Conservation (phyloP, 345 rosid genomes). For the Acer negundo region DNA sequence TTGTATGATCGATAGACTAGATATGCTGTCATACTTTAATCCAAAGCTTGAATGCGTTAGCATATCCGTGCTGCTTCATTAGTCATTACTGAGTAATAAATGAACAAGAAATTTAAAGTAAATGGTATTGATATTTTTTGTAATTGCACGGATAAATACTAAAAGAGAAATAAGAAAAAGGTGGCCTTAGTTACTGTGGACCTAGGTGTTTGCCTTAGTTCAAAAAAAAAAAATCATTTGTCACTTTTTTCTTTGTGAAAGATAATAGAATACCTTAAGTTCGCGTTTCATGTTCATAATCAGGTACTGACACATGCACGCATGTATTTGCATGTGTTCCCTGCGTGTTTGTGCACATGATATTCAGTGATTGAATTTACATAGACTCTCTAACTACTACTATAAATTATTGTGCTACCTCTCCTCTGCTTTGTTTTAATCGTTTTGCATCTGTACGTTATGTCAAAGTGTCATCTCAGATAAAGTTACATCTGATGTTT, state of each 20-base stretch:
- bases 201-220: not conserved
- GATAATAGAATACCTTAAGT: not conserved
- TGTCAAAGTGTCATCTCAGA: not conserved
- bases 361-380: not conserved
- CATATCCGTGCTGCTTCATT: not conserved
- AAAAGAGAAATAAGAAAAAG: not conserved
- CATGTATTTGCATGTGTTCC: not conserved
- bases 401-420: not conserved
- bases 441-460: not conserved
- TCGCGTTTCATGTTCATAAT: not conserved
- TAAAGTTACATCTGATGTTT: constrained; percentile 3
- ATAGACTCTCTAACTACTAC: not conserved
- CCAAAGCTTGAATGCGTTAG: not conserved
- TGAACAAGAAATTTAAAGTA: not conserved
- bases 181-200: not conserved
- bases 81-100: not conserved
- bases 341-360: not conserved
- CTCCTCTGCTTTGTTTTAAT: not conserved
- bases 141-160: too few species aligned
- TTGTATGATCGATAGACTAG: not conserved
- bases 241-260: not conserved
- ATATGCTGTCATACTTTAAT: not conserved
- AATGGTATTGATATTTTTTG: not conserved
- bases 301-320: not conserved
- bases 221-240: not conserved